Evolutionary conservation across 257 asterid species (phyloP), one percentile per base, ranked within the genome.

Genomic region (Orobanche coerulescens): DNA sequence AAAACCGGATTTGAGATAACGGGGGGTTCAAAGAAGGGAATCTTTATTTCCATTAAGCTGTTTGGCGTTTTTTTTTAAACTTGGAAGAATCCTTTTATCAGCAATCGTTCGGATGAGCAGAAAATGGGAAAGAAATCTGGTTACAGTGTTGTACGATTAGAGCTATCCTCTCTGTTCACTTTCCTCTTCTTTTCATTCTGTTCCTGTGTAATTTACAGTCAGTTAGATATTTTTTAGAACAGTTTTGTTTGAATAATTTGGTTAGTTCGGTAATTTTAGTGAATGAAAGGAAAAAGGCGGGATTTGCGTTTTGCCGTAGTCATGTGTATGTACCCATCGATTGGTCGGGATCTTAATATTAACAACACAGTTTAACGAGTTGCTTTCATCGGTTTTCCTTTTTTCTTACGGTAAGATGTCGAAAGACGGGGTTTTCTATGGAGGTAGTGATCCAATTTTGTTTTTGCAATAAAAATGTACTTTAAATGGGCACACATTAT

Each of bases 231-330:
- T 75, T 46, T 68, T 78, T 79, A 82, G 88, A 83, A 75, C 87
- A 92, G 94, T 88, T 92, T 92, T 92, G 95, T 86, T 78, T 84
- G 94, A 86, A 84, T 81, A 86, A 88, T 81, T 61, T 80, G 78
- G 80, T 81, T 81, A 80, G 96, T 69, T 70, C 78, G 75, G 88
- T 71, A 66, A n/a, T 72, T 72, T 73, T 67, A 81, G 87, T 53
- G 65, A 58, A 64, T 58, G 56, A 61, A 69, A 64, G 62, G 56
- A 61, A 69, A 79, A 70, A 62, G 87, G 84, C 79, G 79, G 76
- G 73, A 58, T 2, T 71, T 77, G 84, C 82, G 62, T 77, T 78
- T 77, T 78, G 81, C 95, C 76, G 77, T 68, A 75, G 76, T 81
- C 84, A 73, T 77, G 85, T 81, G 75, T 82, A 77, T 86, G 89